Percentiles rank a stretch among this genome's conserved stretches.
Conservation (phyloP, 2,329 filamentous ascomycete genomes). For the Emmonsiellopsis sp. region DNA sequence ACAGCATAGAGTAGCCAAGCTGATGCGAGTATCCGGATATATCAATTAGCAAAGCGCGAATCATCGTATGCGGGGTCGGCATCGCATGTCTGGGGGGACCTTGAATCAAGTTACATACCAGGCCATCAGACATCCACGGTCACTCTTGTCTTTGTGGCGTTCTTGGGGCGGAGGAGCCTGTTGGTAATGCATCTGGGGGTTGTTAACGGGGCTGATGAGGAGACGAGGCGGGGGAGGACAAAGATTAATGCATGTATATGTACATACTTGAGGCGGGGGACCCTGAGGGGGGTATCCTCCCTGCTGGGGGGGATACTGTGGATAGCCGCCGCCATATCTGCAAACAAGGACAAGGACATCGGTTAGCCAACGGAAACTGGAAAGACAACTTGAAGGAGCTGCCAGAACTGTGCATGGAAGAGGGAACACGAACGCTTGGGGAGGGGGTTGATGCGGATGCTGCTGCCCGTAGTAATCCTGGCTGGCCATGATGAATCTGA, state of each 20-base stretch:
- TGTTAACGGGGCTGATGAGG: no score
- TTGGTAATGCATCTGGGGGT: constrained; percentile 39
- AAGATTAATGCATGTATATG: neutral
- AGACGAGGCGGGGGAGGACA: constrained; percentile 1
- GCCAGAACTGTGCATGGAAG: constrained; percentile 10
- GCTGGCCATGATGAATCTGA: constrained; percentile 27
- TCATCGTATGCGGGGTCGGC: neutral
- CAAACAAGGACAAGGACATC: neutral
- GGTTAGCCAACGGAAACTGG: constrained; percentile 20
- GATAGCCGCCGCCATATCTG: constrained; percentile 17
- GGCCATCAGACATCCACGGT: constrained; percentile 42
- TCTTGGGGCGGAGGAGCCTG: constrained; percentile 33
- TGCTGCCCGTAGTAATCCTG: constrained; percentile 29
- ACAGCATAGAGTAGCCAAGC: constrained; percentile 51
- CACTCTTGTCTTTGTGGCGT: constrained; percentile 36
- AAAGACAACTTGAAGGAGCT: constrained; percentile 18
- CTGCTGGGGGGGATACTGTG: constrained; percentile 10
- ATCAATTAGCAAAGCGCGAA: neutral
- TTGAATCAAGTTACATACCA: constrained; percentile 31
- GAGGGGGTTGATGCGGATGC: constrained; percentile 12
- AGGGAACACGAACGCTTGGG: constrained; percentile 14
- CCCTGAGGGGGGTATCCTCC: constrained; percentile 22
- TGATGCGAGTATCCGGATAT: constrained; percentile 12
- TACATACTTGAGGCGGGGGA: constrained; percentile 22
- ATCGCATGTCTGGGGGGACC: constrained; percentile 6